Base-by-base conservation (phyloP, 345 rosid genomes). In the Salix suchowensis region DNA sequence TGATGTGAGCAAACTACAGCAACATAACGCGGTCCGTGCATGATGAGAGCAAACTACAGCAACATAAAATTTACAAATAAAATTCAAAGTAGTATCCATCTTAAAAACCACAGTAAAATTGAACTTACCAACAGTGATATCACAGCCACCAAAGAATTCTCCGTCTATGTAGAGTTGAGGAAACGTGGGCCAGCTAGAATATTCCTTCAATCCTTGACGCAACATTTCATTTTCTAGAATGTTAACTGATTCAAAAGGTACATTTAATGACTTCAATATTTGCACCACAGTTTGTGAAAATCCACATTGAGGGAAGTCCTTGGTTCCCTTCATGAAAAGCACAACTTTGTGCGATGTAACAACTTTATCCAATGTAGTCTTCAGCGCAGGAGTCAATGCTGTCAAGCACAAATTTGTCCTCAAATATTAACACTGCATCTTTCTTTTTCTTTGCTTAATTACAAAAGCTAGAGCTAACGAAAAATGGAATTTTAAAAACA, bases 81-180 rank as follows among this genome's bases (percentile, higher is more conserved):
- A 74, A 36, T 42, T 44, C 61, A 21, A 68, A 19, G 69, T n/a
- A 16, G 48, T 26, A 26, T 74, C 19, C 28, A 48, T 46, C 14
- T 76, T 16, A 0, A 30, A 30, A 19, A 67, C 37, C 19, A 58
- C 9, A 10, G 40, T 26, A n/a, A 54, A 65, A 71, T 9, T 48
- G 32, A 71, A 71, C 88, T 82, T 82, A 91, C 95, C 98, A 71
- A 92, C 82, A 24, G 98, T 88, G 26, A 94, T 94, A 84, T 94
- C 98, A 74, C 98, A 90, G 44, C 98, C 97, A 73, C 98, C 98
- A 67, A 86, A 94, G 69, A 94, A 94, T 74, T 94, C 98, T 64
- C 98, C 98, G 2, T 84, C 97, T 4, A 94, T 84, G 50, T 94
- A 94, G 71, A 94, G 95, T 81, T 94, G 97, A 80, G 97, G 98